Percentiles rank a stretch among this genome's conserved stretches.
Conservation (phyloP, 2,329 filamentous ascomycete genomes). For the Alternaria triticimaculans region DNA sequence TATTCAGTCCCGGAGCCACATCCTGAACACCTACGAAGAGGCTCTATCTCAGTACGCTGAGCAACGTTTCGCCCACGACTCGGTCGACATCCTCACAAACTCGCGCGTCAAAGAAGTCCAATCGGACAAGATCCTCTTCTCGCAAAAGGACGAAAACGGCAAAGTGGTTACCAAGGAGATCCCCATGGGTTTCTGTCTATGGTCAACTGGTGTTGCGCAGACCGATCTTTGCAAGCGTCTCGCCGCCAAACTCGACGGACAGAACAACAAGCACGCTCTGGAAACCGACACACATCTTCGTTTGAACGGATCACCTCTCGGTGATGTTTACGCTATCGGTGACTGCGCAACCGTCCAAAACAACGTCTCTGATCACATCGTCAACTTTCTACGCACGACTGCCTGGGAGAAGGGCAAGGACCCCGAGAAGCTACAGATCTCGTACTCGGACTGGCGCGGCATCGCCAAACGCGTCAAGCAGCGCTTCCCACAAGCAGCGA, state of each 20-base stretch:
- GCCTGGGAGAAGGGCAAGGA: conserved; percentile 93
- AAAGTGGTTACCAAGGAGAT: conserved; percentile 86
- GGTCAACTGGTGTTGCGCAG: conserved; percentile 94
- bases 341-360: conserved; percentile 98
- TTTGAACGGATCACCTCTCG: conserved; percentile 83
- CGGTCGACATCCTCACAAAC: conserved; percentile 91
- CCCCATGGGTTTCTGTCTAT: conserved; percentile 93
- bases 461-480: conserved; percentile 84
- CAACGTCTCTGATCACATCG: conserved; percentile 89
- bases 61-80: conserved; percentile 85
- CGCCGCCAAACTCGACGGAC: conserved; percentile 75
- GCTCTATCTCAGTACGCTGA: conserved; percentile 91
- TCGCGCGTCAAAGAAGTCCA: conserved; percentile 89
- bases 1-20: conserved; percentile 92
- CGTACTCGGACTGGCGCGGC: conserved; percentile 85
- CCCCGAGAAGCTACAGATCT: conserved; percentile 84
- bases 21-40: conserved; percentile 98
- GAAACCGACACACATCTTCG: conserved; percentile 95
- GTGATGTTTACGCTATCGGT: conserved; percentile 95
- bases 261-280: conserved; percentile 88
- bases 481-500: conserved; percentile 88
- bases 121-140: conserved; percentile 84
- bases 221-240: conserved; percentile 79
- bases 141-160: conserved; percentile 77
- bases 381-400: conserved; percentile 85